phyloP scores from a whole-genome alignment of 176 grass and related monocot genomes.

The Oryza rufipogon region DNA sequence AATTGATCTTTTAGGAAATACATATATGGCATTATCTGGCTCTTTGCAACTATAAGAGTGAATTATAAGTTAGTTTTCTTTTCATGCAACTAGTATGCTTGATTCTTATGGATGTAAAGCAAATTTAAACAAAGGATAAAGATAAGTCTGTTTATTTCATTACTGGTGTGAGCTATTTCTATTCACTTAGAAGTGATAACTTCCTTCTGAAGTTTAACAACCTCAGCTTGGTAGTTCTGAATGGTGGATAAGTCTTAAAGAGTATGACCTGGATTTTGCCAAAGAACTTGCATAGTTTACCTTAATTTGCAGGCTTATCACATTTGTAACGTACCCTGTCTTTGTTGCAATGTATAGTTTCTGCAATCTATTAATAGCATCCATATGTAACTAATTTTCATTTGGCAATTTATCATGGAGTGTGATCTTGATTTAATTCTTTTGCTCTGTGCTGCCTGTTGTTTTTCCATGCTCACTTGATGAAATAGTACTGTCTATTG shows the following conservation, averaged over 20 bases:
- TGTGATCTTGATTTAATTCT: neutral
- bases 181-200: constrained; percentile 11
- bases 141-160: neutral
- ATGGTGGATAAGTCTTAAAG: constrained; percentile 1
- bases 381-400: neutral
- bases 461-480: neutral
- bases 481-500: constrained; percentile 15
- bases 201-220: constrained; percentile 10
- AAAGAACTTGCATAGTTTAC: neutral
- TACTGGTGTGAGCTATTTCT: neutral
- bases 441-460: neutral
- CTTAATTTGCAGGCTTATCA: neutral
- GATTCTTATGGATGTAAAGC: neutral
- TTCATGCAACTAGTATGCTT: neutral
- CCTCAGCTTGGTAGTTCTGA: constrained; percentile 12
- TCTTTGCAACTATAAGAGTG: neutral
- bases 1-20: neutral
- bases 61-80: constrained; percentile 11
- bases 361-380: neutral
- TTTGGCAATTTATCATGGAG: constrained; percentile 8
- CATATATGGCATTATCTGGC: neutral
- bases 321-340: neutral
- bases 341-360: neutral
- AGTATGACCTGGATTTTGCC: neutral
- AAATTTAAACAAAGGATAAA: neutral